A percentile compares a stretch with the other conserved stretches of the same genome.
These are phyloP conservation scores for Xylaria intraflava DNA, from an alignment of 495 filamentous ascomycete genomes.

Conservation along the genomic window DNA sequence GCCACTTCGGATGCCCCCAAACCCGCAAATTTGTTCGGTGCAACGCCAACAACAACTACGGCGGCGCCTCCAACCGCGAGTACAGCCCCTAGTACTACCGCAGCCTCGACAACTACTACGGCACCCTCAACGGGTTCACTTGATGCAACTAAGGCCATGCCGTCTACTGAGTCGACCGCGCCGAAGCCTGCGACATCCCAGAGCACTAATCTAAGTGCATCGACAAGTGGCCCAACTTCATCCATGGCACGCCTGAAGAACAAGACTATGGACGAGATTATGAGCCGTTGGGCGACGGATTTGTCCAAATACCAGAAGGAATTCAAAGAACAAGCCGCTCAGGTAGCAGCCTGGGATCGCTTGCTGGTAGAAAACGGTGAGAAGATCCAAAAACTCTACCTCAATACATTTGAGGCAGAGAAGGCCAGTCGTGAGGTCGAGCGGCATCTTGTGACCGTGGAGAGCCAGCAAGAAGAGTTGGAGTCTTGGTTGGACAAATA, in stretches of 20 bases:
- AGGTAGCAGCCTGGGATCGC: slow-evolving; percentile 86
- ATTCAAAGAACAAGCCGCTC: slow-evolving; percentile 79
- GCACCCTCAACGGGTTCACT: slow-evolving; percentile 11
- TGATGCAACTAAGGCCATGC: slow-evolving; percentile 14
- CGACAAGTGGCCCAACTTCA: slow-evolving; percentile 71
- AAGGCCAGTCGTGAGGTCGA: slow-evolving; percentile 85
- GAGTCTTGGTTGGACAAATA: slow-evolving; percentile 78
- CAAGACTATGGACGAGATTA: slow-evolving; percentile 99
- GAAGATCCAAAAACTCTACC: slow-evolving; percentile 85
- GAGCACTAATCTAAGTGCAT: slow-evolving; percentile 50
- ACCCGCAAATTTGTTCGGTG: slow-evolving; percentile 25
- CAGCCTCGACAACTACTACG: slow-evolving; percentile 11
- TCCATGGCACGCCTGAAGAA: slow-evolving; percentile 86
- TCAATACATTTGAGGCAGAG: slow-evolving; percentile 83
- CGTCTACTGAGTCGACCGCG: slow-evolving; percentile 24
- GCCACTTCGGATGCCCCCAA: slow-evolving; percentile 20
- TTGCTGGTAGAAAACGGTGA: slow-evolving; percentile 85
- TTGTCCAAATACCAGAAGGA: slow-evolving; percentile 92
- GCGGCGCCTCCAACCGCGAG: slow-evolving; percentile 17
- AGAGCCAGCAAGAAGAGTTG: slow-evolving; percentile 86
- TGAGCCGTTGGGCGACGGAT: slow-evolving; percentile 95
- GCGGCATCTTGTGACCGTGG: slow-evolving; percentile 77
- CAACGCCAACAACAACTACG: slow-evolving; percentile 12
- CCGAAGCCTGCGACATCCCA: slow-evolving; percentile 22
- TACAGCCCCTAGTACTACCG: slow-evolving; percentile 10